phyloP scores from a whole-genome alignment of 768 basidiomycete genomes.

The Lentinula edodes region DNA sequence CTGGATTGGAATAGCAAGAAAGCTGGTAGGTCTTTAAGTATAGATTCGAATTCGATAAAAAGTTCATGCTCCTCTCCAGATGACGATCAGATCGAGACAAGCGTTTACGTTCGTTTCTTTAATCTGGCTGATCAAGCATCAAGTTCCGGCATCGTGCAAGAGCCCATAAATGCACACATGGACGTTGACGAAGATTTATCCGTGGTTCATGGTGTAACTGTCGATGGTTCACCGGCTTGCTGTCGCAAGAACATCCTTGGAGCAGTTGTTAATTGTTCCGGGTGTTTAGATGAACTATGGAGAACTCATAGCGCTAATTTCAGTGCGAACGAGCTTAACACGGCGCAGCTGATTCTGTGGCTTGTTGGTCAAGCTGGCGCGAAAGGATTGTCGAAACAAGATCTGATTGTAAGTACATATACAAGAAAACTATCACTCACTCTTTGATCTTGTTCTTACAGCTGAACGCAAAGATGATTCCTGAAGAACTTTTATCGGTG shows the following conservation, averaged over 20 bases:
- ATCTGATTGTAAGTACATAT: slow-evolving; percentile 28
- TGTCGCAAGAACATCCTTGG: slow-evolving; percentile 32
- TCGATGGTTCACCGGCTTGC: slow-evolving; percentile 38
- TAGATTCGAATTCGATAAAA: background rate
- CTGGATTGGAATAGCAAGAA: slow-evolving; percentile 89
- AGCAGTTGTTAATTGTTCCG: slow-evolving; percentile 37
- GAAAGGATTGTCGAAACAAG: slow-evolving; percentile 32
- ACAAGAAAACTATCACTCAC: background rate
- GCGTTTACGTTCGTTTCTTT: slow-evolving; percentile 43
- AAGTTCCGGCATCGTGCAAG: slow-evolving; percentile 10
- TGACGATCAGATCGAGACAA: slow-evolving; percentile 80
- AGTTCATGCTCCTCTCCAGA: slow-evolving; percentile 34
- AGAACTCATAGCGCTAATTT: slow-evolving; percentile 21
- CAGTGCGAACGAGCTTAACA: slow-evolving; percentile 20
- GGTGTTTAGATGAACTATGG: slow-evolving; percentile 41
- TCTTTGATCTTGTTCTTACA: slow-evolving; percentile 4
- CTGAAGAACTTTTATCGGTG: slow-evolving; percentile 22
- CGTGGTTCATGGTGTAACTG: slow-evolving; percentile 37
- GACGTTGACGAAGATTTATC: slow-evolving; percentile 13
- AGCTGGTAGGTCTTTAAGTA: slow-evolving; percentile 47
- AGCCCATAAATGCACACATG: slow-evolving; percentile 2
- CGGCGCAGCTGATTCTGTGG: slow-evolving; percentile 29
- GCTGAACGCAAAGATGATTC: slow-evolving; percentile 12
- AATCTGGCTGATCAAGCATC: slow-evolving; percentile 8
- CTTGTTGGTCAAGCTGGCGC: slow-evolving; percentile 29